Percentiles rank a stretch among this genome's conserved stretches.
phyloP scores from a whole-genome alignment of 441 rosid species.

The Corymbia calophylla region DNA sequence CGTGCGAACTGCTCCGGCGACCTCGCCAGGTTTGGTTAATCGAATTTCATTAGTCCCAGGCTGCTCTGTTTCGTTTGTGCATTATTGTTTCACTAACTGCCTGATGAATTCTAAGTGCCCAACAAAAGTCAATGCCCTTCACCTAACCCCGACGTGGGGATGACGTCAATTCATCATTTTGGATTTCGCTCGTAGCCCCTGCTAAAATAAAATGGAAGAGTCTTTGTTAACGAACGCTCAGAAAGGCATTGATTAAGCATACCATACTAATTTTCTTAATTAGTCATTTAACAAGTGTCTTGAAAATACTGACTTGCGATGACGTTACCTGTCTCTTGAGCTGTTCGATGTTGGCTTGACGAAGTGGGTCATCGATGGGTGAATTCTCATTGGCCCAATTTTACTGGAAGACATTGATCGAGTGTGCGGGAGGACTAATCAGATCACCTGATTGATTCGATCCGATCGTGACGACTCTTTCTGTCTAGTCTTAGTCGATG shows the following conservation, averaged over 20 bases:
- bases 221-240: not conserved
- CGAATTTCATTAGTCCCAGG: not conserved
- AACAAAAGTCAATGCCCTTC: not conserved
- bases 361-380: too few species aligned
- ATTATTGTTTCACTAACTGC: not conserved
- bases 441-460: not conserved
- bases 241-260: not conserved
- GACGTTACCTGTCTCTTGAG: not conserved
- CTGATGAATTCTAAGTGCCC: not conserved
- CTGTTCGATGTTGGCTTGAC: not conserved
- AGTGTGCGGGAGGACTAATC: not conserved
- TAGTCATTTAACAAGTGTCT: not conserved
- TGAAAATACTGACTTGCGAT: not conserved
- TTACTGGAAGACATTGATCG: accelerated
- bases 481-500: not conserved
- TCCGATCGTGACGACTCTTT: accelerated
- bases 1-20: not conserved
- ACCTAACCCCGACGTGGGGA: not conserved
- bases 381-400: not conserved
- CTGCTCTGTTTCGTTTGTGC: not conserved
- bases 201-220: not conserved
- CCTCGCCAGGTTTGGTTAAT: not conserved
- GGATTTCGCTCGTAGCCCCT: not conserved
- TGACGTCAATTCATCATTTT: not conserved
- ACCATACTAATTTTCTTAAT: not conserved